Conservation (phyloP, 2,329 filamentous ascomycete genomes). For the Biscogniauxia sp. region DNA sequence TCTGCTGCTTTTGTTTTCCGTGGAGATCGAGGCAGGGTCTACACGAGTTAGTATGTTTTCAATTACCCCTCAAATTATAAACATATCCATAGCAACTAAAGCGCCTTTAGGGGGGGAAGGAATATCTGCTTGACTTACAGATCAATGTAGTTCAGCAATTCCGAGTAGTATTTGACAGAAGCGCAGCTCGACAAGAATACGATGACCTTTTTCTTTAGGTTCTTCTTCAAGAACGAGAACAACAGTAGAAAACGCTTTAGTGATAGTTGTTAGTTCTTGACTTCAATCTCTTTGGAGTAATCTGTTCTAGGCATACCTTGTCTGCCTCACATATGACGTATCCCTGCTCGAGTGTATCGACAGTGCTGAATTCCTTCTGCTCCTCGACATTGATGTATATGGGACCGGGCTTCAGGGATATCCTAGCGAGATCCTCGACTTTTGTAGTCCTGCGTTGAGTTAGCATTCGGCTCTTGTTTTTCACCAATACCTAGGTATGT, state of each 20-base stretch:
- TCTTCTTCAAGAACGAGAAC: slow-evolving; percentile 90
- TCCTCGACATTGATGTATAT: slow-evolving; percentile 97
- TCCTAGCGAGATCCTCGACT: slow-evolving; percentile 92
- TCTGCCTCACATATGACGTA: slow-evolving; percentile 93
- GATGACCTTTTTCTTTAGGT: slow-evolving; percentile 95
- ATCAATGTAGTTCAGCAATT: slow-evolving; percentile 97
- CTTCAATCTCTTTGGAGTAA: not conserved
- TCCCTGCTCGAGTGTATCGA: slow-evolving; percentile 91
- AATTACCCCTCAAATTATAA: slow-evolving; percentile 34
- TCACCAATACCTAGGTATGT: not conserved
- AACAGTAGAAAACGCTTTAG: slow-evolving; percentile 76
- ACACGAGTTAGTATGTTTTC: slow-evolving; percentile 4
- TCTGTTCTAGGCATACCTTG: slow-evolving; percentile 78
- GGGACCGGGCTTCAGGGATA: slow-evolving; percentile 86
- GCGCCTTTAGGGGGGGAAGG: slow-evolving; percentile 60
- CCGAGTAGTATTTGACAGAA: slow-evolving; percentile 92
- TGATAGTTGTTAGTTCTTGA: slow-evolving; percentile 45
- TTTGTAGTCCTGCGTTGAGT: slow-evolving; percentile 68
- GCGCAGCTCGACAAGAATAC: slow-evolving; percentile 94
- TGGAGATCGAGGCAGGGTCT: slow-evolving; percentile 60
- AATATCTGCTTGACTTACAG: slow-evolving; percentile 51
- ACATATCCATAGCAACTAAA: too few relatives aligned
- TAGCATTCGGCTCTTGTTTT: not conserved
- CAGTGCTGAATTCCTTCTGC: slow-evolving; percentile 83
- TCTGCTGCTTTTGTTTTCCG: slow-evolving; percentile 97